Evolutionary conservation across 177 flowering plant genomes (phyloP).

Genomic region (Vitis hybrid): DNA sequence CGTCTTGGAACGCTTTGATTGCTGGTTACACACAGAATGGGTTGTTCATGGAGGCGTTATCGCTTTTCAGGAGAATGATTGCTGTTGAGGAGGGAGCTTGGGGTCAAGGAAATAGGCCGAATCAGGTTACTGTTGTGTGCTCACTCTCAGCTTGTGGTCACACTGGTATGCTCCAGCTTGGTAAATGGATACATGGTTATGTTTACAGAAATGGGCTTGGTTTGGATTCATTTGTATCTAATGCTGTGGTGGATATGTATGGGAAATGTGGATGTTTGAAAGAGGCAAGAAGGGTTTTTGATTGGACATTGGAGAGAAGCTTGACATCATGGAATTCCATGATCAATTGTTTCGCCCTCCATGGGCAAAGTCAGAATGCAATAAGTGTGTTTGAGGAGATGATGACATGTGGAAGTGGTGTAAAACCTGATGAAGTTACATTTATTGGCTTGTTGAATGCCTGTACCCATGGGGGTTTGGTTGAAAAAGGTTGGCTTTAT

Average conservation of each 20-base stretch:
- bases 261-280: conserved; percentile 51
- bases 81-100: neutral
- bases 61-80: conserved; percentile 54
- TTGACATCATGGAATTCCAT: conserved; percentile 62
- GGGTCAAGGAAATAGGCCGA: conserved; percentile 25
- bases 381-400: conserved; percentile 56
- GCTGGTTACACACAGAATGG: conserved; percentile 73
- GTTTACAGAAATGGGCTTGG: conserved; percentile 27
- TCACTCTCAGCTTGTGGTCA: conserved; percentile 55
- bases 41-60: conserved; percentile 54
- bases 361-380: conserved; percentile 51
- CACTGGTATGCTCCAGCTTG: conserved; percentile 54
- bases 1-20: conserved; percentile 66
- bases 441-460: conserved; percentile 70
- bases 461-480: conserved; percentile 69
- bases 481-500: conserved; percentile 48
- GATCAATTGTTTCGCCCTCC: conserved; percentile 67
- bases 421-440: conserved; percentile 57
- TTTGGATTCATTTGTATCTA: conserved; percentile 31
- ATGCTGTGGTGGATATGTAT: conserved; percentile 57
- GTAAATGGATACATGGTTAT: conserved; percentile 46
- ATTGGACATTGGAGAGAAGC: conserved; percentile 25
- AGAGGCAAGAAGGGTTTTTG: conserved; percentile 39
- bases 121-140: conserved; percentile 41
- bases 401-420: conserved; percentile 24